phyloP scores from a whole-genome alignment of 768 basidiomycete genomes.

The Boletus reticuloceps region DNA sequence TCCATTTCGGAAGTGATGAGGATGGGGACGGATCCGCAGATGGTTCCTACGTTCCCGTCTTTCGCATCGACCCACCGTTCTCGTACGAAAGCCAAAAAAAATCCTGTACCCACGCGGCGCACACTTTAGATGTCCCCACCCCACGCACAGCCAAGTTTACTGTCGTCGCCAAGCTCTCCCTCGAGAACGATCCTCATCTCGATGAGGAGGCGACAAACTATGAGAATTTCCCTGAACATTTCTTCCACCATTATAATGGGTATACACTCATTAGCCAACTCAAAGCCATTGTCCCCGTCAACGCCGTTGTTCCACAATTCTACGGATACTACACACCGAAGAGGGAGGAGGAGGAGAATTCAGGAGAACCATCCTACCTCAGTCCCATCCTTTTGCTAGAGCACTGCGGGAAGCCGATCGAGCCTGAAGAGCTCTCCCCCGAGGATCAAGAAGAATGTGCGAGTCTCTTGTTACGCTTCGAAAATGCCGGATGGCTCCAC shows the following conservation, averaged over 20 bases:
- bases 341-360: not conserved
- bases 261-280: conserved; percentile 28
- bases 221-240: conserved; percentile 25
- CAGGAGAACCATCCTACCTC: conserved; percentile 5
- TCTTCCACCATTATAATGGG: conserved; percentile 27
- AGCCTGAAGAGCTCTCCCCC: conserved; percentile 21
- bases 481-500: conserved; percentile 38
- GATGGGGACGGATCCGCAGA: not conserved
- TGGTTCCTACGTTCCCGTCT: not conserved
- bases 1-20: not conserved
- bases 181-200: conserved; percentile 38
- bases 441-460: conserved; percentile 43
- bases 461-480: conserved; percentile 41
- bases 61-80: conserved; percentile 17
- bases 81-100: conserved; percentile 8
- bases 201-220: conserved; percentile 28
- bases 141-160: conserved; percentile 36
- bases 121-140: not conserved
- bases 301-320: conserved; percentile 58
- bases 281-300: conserved; percentile 43
- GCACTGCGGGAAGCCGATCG: conserved; percentile 42
- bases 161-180: conserved; percentile 47
- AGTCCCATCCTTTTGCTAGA: conserved; percentile 48
- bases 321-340: conserved; percentile 54
- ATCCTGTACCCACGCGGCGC: conserved; percentile 2